Conservation (phyloP, 495 filamentous ascomycete genomes). For the Daldinia grandis region DNA sequence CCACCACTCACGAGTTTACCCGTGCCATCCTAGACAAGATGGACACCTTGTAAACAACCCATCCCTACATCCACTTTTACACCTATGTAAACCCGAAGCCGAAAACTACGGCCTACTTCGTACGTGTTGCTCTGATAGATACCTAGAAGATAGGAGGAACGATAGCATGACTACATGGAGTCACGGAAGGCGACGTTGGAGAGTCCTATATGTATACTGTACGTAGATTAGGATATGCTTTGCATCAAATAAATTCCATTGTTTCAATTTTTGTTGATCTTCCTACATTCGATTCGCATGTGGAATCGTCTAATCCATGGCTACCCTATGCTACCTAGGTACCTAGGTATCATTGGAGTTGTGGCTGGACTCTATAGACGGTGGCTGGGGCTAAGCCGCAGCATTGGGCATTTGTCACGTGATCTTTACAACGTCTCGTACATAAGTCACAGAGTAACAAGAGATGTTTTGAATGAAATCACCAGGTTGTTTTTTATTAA, state of each 20-base stretch:
- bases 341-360: not conserved
- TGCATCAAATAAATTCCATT: constrained; percentile 18
- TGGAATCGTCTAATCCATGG: not conserved
- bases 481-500: not conserved
- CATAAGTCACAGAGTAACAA: not conserved
- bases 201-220: constrained; percentile 38
- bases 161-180: constrained; percentile 39
- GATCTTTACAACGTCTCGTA: not conserved
- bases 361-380: not conserved
- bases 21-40: constrained; percentile 91
- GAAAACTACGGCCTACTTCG: constrained; percentile 32
- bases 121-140: constrained; percentile 31
- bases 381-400: not conserved
- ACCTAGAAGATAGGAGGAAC: constrained; percentile 35
- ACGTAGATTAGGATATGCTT: constrained; percentile 38
- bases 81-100: no score
- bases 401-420: not conserved
- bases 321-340: no score
- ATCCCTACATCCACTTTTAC: constrained; percentile 14
- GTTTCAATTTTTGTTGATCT: not conserved
- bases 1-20: constrained; percentile 94
- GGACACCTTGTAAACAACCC: constrained; percentile 62
- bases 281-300: not conserved
- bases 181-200: constrained; percentile 35
- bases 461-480: not conserved